Base-by-base conservation (phyloP, 2,329 filamentous ascomycete genomes). In the Penicillium aurantiogriseum region DNA sequence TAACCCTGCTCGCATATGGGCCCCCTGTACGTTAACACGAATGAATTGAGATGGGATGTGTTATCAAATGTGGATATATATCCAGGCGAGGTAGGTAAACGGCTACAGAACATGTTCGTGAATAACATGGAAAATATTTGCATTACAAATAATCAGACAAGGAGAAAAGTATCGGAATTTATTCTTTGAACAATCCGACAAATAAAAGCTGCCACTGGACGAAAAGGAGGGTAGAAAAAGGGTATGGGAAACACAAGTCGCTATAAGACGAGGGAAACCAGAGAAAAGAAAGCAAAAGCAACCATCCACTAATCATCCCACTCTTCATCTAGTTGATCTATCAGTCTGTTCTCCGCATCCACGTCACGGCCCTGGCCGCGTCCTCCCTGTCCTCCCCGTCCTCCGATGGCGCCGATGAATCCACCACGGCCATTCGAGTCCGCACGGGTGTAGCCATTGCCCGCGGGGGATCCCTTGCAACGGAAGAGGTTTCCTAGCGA, bases 251-350 rank as follows among this genome's bases (percentile, higher is more conserved):
- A 48, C 31, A 53, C 33, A 55, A 51, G 35, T 19, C 48, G 42
- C 21, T 51, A 45, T 23, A 35, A 56, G 42, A 52, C 25, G n/a
- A 19, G 21, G 40, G 15, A 52, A 21, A 46, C 10, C 13, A 27
- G 40, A 44, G 19, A 33, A 51, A 39, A 9, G 36, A 46, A 25
- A 27, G 52, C 4, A 45, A 44, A 11, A 29, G 33, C 6, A 53
- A 23, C 27, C 21, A 42, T 19, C 31, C 5, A 45, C 64, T 57
- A 79, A 64, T 96, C 92, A 67, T 97, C 92, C 93, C 93, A 97
- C 72, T 97, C 92, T 74, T 97, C 93, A 69, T 97, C 94, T 58
- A 97, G 81, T 75, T 97, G 91, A 74, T 97, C 93, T 73, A 99
- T 97, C 67, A 97, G 77, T 62, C 92, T 81, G 74, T 97, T 97